Evolutionary conservation across 2,329 filamentous ascomycete genomes (phyloP), one percentile per base, ranked within the genome.

Genomic region (Paraphaeosphaeria sporulosa): DNA sequence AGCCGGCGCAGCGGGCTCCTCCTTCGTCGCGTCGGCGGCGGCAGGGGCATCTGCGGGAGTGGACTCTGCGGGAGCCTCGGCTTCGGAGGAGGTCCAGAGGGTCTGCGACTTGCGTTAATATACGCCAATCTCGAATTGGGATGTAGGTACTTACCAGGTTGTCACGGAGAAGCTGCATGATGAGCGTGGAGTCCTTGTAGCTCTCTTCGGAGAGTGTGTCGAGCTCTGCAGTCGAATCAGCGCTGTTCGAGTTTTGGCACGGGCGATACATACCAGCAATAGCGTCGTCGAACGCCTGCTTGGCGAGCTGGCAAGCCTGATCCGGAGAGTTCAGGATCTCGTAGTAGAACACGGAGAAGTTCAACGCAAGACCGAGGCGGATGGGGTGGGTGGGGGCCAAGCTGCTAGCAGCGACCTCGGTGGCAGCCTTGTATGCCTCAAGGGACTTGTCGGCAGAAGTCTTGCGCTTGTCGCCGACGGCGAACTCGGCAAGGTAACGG

Each of bases 271-370:
- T 80, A 89, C 87, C 87, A 75, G 94, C 94, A 87, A 97, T 97
- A 71, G 94, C 94, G 83, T 98, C 94, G 77, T 96, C 93, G 78
- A 96, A 96, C 61, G 92, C 92, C 81, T 94, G 92, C 89, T 96
- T 96, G 82, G 93, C 94, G 72, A 97, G 89, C 82, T 97, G 94
- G 90, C 94, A 97, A 79, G 94, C 94, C 85, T 96, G 94, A 81
- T 98, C 95, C 67, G 94, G 94, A 46, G 94, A 93, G 87, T 98
- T 99, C 77, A 98, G 87, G 80, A 98, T 99, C 89, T 99, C 92
- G 82, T 99, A 99, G 90, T 98, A 98, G 88, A 97, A 98, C 77
- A 97, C 94, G 69, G 94, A 97, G 87, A 96, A 96, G 90, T 96
- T 96, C 71, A 96, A 87, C 74, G 93, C 93, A 69, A 96, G 89